These are phyloP conservation scores for Colletotrichum australisinense DNA, from an alignment of 2,329 filamentous ascomycete genomes.

Conservation along the genomic window DNA sequence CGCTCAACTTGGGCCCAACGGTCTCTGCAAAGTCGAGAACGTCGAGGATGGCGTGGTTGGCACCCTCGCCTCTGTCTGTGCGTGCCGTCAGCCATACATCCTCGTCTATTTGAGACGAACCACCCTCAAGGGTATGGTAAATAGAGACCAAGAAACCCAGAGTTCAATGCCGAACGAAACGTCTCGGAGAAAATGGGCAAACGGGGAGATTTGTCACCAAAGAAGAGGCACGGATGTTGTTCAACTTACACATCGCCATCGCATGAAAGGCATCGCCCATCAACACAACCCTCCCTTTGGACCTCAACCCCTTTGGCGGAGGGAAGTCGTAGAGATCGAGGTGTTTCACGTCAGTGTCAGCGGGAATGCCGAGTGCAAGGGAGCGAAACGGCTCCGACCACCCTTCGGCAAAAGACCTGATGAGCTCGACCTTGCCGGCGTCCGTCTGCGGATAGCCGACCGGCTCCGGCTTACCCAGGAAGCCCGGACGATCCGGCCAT, in stretches of 20 bases:
- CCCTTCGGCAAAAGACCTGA: slow-evolving; percentile 54
- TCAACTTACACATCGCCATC: slow-evolving; percentile 68
- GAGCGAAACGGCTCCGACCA: slow-evolving; percentile 63
- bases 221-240: neutral
- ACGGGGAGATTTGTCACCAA: neutral
- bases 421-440: slow-evolving; percentile 51
- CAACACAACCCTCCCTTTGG: slow-evolving; percentile 55
- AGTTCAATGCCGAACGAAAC: neutral
- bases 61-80: slow-evolving; percentile 66
- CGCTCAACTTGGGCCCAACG: slow-evolving; percentile 40
- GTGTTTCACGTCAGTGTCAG: slow-evolving; percentile 53
- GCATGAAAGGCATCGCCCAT: slow-evolving; percentile 67
- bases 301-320: slow-evolving; percentile 49
- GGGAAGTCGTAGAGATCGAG: slow-evolving; percentile 62
- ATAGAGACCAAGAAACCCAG: neutral
- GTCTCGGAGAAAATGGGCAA: neutral
- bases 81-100: slow-evolving; percentile 6
- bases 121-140: neutral
- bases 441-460: slow-evolving; percentile 54
- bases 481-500: slow-evolving; percentile 57
- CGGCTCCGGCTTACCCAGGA: slow-evolving; percentile 42
- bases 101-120: neutral
- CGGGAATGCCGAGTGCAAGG: slow-evolving; percentile 53
- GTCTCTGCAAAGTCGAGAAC: slow-evolving; percentile 55
- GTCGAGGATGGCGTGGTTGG: slow-evolving; percentile 67